Percentiles rank a stretch among this genome's conserved stretches.
phyloP scores from a whole-genome alignment of 768 basidiomycete species.

The Russula griseocarnosa region DNA sequence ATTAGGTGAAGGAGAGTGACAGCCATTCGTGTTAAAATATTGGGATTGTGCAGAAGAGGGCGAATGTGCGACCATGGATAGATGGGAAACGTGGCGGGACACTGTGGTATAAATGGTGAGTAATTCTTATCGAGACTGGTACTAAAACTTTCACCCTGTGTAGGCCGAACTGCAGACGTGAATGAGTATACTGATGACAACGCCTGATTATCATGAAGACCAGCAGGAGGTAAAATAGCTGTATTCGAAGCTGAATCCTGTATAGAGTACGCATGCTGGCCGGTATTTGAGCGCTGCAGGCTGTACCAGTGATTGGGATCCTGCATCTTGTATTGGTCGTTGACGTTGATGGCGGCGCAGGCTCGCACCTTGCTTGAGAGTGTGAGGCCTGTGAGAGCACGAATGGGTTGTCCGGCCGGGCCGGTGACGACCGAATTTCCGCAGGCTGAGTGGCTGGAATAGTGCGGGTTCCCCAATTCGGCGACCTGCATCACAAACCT shows the following conservation, averaged over 20 bases:
- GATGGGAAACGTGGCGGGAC: slow-evolving; percentile 57
- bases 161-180: slow-evolving; percentile 71
- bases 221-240: slow-evolving; percentile 37
- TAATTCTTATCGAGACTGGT: background rate
- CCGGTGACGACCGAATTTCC: background rate
- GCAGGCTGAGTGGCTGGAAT: background rate
- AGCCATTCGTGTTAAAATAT: slow-evolving; percentile 40
- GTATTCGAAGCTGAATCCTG: slow-evolving; percentile 16
- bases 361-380: slow-evolving; percentile 8
- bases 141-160: slow-evolving; percentile 51
- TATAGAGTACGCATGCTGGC: slow-evolving; percentile 6
- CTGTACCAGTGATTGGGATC: slow-evolving; percentile 23
- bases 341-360: background rate
- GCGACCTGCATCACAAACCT: slow-evolving; percentile 14
- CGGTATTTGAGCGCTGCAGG: slow-evolving; percentile 8
- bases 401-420: background rate
- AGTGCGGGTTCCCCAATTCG: slow-evolving; percentile 1
- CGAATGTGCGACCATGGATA: slow-evolving; percentile 55
- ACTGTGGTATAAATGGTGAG: slow-evolving; percentile 41
- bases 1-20: slow-evolving; percentile 36
- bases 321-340: slow-evolving; percentile 20
- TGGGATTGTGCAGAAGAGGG: slow-evolving; percentile 56
- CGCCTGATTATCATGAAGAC: slow-evolving; percentile 64
- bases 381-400: background rate
- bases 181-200: slow-evolving; percentile 66